phyloP scores from a whole-genome alignment of 768 basidiomycete species.

The Bullera alba region DNA sequence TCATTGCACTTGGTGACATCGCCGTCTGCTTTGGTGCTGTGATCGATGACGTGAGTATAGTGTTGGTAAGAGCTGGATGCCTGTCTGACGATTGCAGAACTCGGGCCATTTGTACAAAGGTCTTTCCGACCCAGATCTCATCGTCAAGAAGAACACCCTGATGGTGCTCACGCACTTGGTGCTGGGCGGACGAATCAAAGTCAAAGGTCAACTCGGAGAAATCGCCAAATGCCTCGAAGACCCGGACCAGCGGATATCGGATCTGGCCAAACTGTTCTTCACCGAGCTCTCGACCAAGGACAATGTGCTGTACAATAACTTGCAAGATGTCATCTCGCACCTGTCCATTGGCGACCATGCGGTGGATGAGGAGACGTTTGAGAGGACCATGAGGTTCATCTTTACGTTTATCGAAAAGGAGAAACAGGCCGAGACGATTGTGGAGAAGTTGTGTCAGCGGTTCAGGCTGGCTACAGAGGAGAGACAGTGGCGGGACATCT shows the following conservation, averaged over 20 bases:
- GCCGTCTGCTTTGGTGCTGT: slow-evolving; percentile 97
- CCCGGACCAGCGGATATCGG: slow-evolving; percentile 73
- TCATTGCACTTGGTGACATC: slow-evolving; percentile 94
- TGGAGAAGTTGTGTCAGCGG: slow-evolving; percentile 94
- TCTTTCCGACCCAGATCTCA: slow-evolving; percentile 72
- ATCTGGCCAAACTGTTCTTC: slow-evolving; percentile 97
- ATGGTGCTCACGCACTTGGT: slow-evolving; percentile 98
- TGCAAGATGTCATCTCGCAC: slow-evolving; percentile 97
- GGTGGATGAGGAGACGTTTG: slow-evolving; percentile 85
- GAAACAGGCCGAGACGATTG: slow-evolving; percentile 94
- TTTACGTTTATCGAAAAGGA: slow-evolving; percentile 98
- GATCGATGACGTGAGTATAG: slow-evolving; percentile 81
- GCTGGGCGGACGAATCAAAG: slow-evolving; percentile 98
- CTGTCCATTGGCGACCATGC: slow-evolving; percentile 83
- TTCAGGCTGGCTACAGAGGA: slow-evolving; percentile 82
- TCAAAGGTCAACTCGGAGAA: slow-evolving; percentile 97
- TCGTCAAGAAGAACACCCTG: slow-evolving; percentile 97
- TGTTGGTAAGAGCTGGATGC: too few relatives aligned
- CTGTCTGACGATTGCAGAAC: slow-evolving; percentile 26
- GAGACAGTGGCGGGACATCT: slow-evolving; percentile 95
- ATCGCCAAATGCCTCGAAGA: slow-evolving; percentile 99
- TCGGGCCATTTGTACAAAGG: slow-evolving; percentile 84
- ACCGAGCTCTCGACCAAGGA: slow-evolving; percentile 92
- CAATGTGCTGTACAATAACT: slow-evolving; percentile 97
- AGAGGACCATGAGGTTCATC: slow-evolving; percentile 87